Conservation (phyloP, 441 rosid species). For the Populus hybrid region DNA sequence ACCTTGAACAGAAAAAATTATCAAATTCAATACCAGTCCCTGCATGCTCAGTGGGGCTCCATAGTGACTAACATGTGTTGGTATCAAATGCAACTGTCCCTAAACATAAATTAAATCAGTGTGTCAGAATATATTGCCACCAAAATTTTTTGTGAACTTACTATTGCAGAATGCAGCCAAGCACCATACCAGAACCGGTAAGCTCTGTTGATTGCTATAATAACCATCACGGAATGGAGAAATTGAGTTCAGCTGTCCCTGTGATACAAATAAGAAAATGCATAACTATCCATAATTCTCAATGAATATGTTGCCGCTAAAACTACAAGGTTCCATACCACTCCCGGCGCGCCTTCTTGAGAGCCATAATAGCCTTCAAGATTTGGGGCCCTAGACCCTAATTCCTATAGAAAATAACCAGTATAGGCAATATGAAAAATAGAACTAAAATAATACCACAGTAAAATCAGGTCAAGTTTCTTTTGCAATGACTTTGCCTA, state of each 20-base stretch:
- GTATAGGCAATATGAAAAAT: neutral
- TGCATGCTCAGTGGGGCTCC: slow-evolving; percentile 45
- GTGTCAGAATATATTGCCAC: slow-evolving; percentile 5
- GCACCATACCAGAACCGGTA: slow-evolving; percentile 37
- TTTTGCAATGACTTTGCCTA: neutral
- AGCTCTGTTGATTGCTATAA: slow-evolving; percentile 31
- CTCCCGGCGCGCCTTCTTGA: slow-evolving; percentile 37
- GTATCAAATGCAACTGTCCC: slow-evolving; percentile 40
- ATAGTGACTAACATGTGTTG: slow-evolving; percentile 33
- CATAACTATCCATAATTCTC: neutral
- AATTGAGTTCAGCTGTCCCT: slow-evolving; percentile 34
- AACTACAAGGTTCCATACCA: slow-evolving; percentile 26
- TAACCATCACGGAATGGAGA: slow-evolving; percentile 33
- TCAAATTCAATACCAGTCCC: slow-evolving; percentile 34
- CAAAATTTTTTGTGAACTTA: neutral
- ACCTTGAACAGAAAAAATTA: neutral
- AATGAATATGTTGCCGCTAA: neutral
- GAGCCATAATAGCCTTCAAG: slow-evolving; percentile 37
- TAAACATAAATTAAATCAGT: slow-evolving; percentile 15
- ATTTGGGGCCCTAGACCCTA: slow-evolving; percentile 38
- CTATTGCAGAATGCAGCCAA: slow-evolving; percentile 9
- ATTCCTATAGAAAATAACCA: slow-evolving; percentile 23
- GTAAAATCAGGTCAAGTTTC: neutral
- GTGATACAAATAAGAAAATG: neutral
- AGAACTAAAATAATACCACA: neutral